Evolutionary conservation across 2,329 filamentous ascomycete genomes (phyloP).

Genomic region (Gaeumannomyces sp.): DNA sequence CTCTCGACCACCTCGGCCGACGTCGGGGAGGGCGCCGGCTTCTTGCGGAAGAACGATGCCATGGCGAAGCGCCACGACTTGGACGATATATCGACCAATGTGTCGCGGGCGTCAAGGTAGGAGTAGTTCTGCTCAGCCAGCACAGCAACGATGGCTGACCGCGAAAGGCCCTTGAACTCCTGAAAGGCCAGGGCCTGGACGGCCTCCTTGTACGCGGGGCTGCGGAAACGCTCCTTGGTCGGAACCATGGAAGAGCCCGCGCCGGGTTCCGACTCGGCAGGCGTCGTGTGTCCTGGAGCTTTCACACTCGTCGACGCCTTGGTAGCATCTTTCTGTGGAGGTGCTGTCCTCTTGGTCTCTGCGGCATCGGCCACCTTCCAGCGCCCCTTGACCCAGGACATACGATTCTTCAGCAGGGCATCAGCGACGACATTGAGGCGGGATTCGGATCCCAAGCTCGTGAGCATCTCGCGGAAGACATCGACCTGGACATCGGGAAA

Average conservation of each 20-base stretch:
- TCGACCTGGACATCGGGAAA: conserved; percentile 79
- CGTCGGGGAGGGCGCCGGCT: conserved; percentile 30
- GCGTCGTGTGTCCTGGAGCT: not conserved
- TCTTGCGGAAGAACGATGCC: conserved; percentile 62
- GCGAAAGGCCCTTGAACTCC: conserved; percentile 70
- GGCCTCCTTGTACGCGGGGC: conserved; percentile 59
- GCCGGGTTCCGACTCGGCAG: not conserved
- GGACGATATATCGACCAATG: conserved; percentile 60
- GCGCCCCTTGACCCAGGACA: conserved; percentile 64
- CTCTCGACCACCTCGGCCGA: conserved; percentile 40
- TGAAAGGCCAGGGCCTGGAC: conserved; percentile 62
- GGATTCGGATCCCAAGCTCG: conserved; percentile 69
- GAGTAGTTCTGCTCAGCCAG: conserved; percentile 76
- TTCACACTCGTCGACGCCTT: not conserved
- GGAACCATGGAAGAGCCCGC: conserved; percentile 33
- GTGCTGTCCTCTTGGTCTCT: conserved; percentile 17
- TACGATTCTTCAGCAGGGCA: conserved; percentile 64
- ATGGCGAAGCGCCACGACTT: conserved; percentile 75
- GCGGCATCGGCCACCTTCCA: conserved; percentile 42
- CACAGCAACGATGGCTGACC: conserved; percentile 69
- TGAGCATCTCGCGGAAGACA: conserved; percentile 76
- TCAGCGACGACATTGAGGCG: conserved; percentile 72
- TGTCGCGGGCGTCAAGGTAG: conserved; percentile 65
- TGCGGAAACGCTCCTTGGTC: conserved; percentile 61
- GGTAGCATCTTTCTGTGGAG: not conserved